Evolutionary conservation across 2,329 filamentous ascomycete species (phyloP).

Genomic region (Dactylellina sp.): DNA sequence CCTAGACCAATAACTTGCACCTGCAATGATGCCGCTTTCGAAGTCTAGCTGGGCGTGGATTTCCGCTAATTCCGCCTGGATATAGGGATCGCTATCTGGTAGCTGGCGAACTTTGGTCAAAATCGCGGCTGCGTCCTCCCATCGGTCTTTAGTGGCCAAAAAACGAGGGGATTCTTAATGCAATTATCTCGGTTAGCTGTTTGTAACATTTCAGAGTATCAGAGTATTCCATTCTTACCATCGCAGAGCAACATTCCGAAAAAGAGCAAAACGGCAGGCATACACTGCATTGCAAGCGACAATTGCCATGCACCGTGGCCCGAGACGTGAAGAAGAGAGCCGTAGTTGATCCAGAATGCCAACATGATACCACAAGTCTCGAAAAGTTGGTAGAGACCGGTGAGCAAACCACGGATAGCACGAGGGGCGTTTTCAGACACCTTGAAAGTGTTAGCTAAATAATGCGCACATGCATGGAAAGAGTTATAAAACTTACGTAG

Average conservation of each 20-base stretch:
- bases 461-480: background rate
- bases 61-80: constrained; percentile 72
- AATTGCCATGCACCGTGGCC: constrained; percentile 70
- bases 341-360: constrained; percentile 70
- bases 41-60: constrained; percentile 73
- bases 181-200: constrained; percentile 56
- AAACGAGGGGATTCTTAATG: constrained; percentile 73
- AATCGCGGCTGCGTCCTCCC: constrained; percentile 72
- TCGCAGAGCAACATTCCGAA: constrained; percentile 71
- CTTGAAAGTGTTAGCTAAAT: constrained; percentile 29
- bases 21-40: constrained; percentile 70
- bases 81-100: constrained; percentile 68
- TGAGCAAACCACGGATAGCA: constrained; percentile 71
- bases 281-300: constrained; percentile 73
- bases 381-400: constrained; percentile 69
- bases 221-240: constrained; percentile 6
- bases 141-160: constrained; percentile 75
- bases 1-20: constrained; percentile 69
- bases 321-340: constrained; percentile 66
- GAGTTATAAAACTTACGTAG: constrained; percentile 62
- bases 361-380: constrained; percentile 63
- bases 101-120: constrained; percentile 72
- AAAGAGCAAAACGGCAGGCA: constrained; percentile 73
- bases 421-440: constrained; percentile 68
- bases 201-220: background rate